Base-by-base conservation (phyloP, 1,139 yeast genomes). In the Protomyces macrosporus region DNA sequence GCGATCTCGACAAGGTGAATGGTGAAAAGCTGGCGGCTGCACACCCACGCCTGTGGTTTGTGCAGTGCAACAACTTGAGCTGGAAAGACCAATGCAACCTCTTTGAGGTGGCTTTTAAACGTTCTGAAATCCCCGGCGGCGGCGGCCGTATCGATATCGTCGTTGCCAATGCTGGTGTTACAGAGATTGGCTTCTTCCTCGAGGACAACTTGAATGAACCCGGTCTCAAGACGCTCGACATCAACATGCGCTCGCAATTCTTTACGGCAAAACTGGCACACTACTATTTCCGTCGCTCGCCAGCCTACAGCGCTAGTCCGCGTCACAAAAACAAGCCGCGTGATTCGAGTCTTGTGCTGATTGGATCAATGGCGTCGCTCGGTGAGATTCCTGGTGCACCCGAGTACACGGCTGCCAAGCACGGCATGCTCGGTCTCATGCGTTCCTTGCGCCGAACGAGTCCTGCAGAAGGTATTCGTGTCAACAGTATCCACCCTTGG, bases 81-180 rank as follows among this genome's bases (percentile, higher is more conserved):
- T 58, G 62, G 62, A 50, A 51, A 3, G 62, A 58, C 4, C 62
- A 58, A 35, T 6, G 12, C 35, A 50, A 40, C n/a, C 52, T 58
- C 23, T 58, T 58, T 12, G 50, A 58, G 45, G 53, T 34, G 33
- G 62, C 62, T 32, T 58, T 50, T 56, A 52, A 58, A 23, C 45
- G 62, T 12, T 14, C 48, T 42, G 48, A 42, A 14, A 16, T 42
- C 1, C 48, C 48, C 23, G 48, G 48, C 23, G 48, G 48, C 9
- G 42, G 34, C 52, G 45, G 51, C 14, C 45, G 62, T 10, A 35
- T 58, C 9, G 62, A 58, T 23, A 58, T 58, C 14, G 62, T 58
- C 33, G 58, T 60, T 32, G 63, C 63, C n/a, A 60, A 60, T 48
- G 63, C 63, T 16, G 63, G 63, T 30, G 58, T 60, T 42, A 60